Conservation (phyloP, 495 filamentous ascomycete species). For the Aeminium ludgeri region DNA sequence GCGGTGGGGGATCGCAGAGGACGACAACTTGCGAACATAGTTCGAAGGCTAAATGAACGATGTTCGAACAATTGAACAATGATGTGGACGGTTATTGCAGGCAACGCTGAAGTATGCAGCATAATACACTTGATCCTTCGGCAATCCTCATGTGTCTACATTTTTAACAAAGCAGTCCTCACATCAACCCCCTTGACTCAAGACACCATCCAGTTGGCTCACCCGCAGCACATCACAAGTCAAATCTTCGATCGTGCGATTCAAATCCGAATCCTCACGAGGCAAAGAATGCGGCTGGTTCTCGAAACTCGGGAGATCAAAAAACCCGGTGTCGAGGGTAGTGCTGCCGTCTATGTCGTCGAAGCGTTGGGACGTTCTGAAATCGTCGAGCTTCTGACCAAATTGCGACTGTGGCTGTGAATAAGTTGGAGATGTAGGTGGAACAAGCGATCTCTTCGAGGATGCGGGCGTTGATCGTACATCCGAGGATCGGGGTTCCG, state of each 20-base stretch:
- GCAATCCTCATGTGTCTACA: too few relatives aligned
- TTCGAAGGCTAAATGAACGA: too few relatives aligned
- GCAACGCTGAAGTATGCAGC: too few relatives aligned
- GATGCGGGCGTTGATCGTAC: too few relatives aligned
- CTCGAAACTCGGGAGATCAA: neutral
- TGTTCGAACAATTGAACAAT: too few relatives aligned
- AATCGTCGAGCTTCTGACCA: neutral
- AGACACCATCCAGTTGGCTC: neutral
- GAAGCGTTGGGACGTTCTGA: neutral
- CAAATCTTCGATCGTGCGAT: constrained; percentile 7
- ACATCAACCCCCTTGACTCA: neutral
- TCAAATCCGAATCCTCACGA: constrained; percentile 5
- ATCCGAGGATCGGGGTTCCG: too few relatives aligned
- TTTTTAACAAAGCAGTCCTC: too few relatives aligned
- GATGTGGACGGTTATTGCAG: too few relatives aligned
- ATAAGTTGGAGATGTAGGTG: neutral
- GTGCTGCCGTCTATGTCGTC: neutral
- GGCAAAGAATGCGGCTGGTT: neutral
- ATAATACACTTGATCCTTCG: too few relatives aligned
- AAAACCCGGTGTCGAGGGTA: neutral
- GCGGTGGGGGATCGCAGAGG: too few relatives aligned
- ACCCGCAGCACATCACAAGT: constrained; percentile 1
- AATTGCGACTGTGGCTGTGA: neutral
- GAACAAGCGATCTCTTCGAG: neutral
- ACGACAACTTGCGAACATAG: too few relatives aligned